Evolutionary conservation across 2,329 filamentous ascomycete species (phyloP).

Genomic region (Onygenales sp.): DNA sequence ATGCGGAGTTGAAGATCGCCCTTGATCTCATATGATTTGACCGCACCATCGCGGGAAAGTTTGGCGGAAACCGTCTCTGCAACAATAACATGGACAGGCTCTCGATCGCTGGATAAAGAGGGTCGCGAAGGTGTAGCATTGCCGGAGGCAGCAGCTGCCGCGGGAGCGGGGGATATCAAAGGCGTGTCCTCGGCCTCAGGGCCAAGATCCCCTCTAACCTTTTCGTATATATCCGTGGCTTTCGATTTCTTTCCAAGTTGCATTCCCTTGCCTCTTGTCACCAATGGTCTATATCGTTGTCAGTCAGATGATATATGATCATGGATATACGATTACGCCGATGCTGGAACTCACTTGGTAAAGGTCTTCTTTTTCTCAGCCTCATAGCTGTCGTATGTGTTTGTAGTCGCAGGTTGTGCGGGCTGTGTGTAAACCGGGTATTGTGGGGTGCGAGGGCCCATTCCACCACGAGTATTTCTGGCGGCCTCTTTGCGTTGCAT

Average conservation of each 20-base stretch:
- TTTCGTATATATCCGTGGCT: conserved; percentile 93
- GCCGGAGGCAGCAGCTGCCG: conserved; percentile 42
- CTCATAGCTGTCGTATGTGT: conserved; percentile 89
- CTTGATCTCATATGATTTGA: conserved; percentile 80
- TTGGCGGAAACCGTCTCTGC: conserved; percentile 86
- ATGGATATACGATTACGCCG: background rate
- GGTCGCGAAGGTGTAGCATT: conserved; percentile 45
- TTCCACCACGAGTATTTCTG: conserved; percentile 55
- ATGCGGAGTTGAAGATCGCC: conserved; percentile 90
- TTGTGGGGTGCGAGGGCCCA: conserved; percentile 62
- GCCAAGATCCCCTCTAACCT: conserved; percentile 86
- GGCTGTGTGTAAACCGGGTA: conserved; percentile 87
- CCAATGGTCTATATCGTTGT: conserved; percentile 32
- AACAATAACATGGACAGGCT: conserved; percentile 79
- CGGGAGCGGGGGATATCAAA: conserved; percentile 51
- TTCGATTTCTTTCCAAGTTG: conserved; percentile 98
- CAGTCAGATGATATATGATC: background rate
- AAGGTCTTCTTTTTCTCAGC: conserved; percentile 92
- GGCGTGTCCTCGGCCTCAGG: conserved; percentile 70
- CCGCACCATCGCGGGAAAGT: conserved; percentile 74
- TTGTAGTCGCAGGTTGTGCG: conserved; percentile 60
- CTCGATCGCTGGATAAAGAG: conserved; percentile 63
- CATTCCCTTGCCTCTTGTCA: conserved; percentile 93
- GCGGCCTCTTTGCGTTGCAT: conserved; percentile 97
- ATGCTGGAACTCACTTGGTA: conserved; percentile 53